Base-by-base conservation (phyloP, 495 filamentous ascomycete genomes). In the Penicillium roqueforti region DNA sequence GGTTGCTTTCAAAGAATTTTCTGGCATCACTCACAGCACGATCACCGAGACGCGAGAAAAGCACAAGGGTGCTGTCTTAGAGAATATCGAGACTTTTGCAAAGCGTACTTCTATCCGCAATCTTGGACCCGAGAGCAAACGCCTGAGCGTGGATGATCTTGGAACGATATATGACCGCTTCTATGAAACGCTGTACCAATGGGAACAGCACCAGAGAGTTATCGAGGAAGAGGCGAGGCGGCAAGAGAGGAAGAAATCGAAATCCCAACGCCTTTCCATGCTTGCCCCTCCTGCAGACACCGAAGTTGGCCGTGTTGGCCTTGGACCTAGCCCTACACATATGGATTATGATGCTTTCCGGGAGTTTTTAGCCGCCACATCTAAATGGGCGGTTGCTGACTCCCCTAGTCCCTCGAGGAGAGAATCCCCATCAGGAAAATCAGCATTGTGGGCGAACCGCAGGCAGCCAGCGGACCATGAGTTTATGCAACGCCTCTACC, bases 261-360 rank as follows among this genome's bases (percentile, higher is more conserved):
- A 69, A 68, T 75, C 78, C 60, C 54, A 84, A 70, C 77, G 59
- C 63, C 57, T 66, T 16, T 77, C 75, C 1, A 61, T 72, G 13
- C 63, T 74, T 23, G 75, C 70, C 0, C 73, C 73, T 10, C 67
- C 75, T 1, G 61, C 67, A 0, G 69, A 73, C 42, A 60, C 53
- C 13, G 69, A 76, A 55, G 62, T 87, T 60, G 93, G 92, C 1
- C 81, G 93, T 25, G 91, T 98, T 16, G 92, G 89, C 10, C 75
- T 96, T 1, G 93, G 93, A 0, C 90, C 92, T 11, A 96, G 89
- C 64, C 77, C 82, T 3, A 92, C 89, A 10, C 71, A 90, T 54
- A 97, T 98, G 93, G 90, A 97, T 64, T 98, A 97, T 66, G 87
- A 93, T 69, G 90, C 87, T 10, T 98, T 97, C 70, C 78, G 92